Percentiles rank a stretch among this genome's conserved stretches.
These are phyloP conservation scores for Daldinia sp. DNA, from an alignment of 2,329 filamentous ascomycete species.

Conservation along the genomic window DNA sequence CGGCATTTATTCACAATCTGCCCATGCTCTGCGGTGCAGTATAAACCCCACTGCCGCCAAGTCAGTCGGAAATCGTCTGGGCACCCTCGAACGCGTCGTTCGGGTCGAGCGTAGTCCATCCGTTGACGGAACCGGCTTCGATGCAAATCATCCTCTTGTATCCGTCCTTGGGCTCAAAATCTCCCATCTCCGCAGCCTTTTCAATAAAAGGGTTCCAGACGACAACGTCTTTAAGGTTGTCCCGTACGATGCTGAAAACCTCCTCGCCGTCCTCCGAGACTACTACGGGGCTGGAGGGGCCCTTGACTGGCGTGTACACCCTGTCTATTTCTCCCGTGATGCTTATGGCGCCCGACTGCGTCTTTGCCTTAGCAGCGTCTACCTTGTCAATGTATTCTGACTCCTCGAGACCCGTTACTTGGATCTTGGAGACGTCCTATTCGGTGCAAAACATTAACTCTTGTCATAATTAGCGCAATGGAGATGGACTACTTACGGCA, in stretches of 20 bases:
- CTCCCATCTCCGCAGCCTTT: constrained; percentile 81
- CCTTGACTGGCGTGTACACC: constrained; percentile 78
- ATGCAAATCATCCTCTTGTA: constrained; percentile 95
- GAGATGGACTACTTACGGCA: constrained; percentile 67
- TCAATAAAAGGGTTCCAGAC: constrained; percentile 98
- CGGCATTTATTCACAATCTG: constrained; percentile 21
- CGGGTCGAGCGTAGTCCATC: constrained; percentile 85
- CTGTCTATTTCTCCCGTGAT: constrained; percentile 86
- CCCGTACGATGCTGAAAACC: constrained; percentile 77
- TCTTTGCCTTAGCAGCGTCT: constrained; percentile 68
- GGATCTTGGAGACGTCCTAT: constrained; percentile 80
- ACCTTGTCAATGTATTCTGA: constrained; percentile 87
- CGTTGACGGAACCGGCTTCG: constrained; percentile 84
- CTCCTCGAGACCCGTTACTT: constrained; percentile 78
- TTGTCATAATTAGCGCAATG: neutral
- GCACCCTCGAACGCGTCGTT: constrained; percentile 73
- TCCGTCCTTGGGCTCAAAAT: constrained; percentile 88
- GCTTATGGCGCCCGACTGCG: constrained; percentile 68
- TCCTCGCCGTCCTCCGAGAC: constrained; percentile 70
- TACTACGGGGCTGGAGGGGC: constrained; percentile 64
- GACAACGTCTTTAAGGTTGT: constrained; percentile 87
- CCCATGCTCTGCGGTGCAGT: constrained; percentile 1
- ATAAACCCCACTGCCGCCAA: constrained; percentile 1
- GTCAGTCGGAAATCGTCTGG: constrained; percentile 59
- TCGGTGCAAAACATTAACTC: neutral